phyloP scores from a whole-genome alignment of 352 stramenopile genomes.

The Elongisporangium anandrum region DNA sequence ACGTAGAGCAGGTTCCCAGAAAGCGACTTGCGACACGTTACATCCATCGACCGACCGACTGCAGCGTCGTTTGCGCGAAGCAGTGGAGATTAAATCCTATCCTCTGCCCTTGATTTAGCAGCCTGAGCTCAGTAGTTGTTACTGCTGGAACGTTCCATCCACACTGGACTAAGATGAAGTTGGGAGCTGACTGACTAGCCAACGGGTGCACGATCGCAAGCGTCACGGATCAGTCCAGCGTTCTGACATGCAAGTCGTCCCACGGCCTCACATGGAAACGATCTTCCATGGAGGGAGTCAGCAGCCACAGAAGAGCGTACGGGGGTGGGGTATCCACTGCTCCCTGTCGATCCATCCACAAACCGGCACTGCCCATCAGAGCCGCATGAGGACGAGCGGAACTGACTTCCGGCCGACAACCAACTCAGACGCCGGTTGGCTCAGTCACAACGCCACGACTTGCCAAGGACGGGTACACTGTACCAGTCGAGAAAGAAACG shows the following conservation, averaged over 20 bases:
- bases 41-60: background rate
- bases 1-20: background rate
- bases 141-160: background rate
- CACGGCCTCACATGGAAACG: background rate
- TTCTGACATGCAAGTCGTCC: background rate
- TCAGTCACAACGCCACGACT: background rate
- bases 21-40: background rate
- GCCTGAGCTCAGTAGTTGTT: background rate
- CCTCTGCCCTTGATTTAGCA: background rate
- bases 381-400: background rate
- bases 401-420: background rate
- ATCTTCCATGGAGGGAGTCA: background rate
- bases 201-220: background rate
- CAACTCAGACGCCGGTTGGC: background rate
- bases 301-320: background rate
- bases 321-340: background rate
- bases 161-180: background rate
- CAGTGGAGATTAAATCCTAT: background rate
- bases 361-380: background rate
- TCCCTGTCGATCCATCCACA: background rate
- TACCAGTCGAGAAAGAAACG: background rate
- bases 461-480: too few relatives aligned
- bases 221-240: background rate
- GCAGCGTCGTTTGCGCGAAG: background rate
- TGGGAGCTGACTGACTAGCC: background rate